phyloP scores from a whole-genome alignment of 1,139 yeast genomes.

The Geotrichum fermentans region DNA sequence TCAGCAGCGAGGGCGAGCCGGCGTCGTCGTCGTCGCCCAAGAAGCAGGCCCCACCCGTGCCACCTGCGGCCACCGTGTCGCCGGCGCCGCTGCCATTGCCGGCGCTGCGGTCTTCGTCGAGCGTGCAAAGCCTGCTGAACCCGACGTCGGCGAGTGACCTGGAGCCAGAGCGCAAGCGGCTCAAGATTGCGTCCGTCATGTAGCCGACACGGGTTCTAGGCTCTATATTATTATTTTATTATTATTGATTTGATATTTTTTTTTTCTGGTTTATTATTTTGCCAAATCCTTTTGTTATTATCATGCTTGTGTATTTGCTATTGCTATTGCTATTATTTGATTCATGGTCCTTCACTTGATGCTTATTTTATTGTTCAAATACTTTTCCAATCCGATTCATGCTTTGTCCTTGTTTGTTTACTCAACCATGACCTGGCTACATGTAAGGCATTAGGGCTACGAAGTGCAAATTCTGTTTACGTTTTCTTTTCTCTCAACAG shows the following conservation, averaged over 20 bases:
- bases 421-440: no score
- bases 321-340: no score
- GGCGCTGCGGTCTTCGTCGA: slow-evolving; percentile 9
- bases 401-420: no score
- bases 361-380: no score
- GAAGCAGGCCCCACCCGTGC: neutral
- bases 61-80: slow-evolving; percentile 20
- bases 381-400: no score
- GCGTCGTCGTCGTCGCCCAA: neutral
- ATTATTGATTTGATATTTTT: no score
- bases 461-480: no score
- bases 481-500: no score
- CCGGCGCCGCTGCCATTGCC: neutral
- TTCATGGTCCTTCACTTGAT: no score
- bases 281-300: no score
- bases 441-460: no score
- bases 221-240: neutral
- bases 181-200: slow-evolving; percentile 1
- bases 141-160: slow-evolving; percentile 18
- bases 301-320: no score
- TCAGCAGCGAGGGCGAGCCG: slow-evolving; percentile 3
- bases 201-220: neutral
- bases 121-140: slow-evolving; percentile 28
- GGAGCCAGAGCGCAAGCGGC: slow-evolving; percentile 17
- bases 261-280: neutral